Evolutionary conservation across 495 filamentous ascomycete species (phyloP).

Genomic region (Penicillium soppii): DNA sequence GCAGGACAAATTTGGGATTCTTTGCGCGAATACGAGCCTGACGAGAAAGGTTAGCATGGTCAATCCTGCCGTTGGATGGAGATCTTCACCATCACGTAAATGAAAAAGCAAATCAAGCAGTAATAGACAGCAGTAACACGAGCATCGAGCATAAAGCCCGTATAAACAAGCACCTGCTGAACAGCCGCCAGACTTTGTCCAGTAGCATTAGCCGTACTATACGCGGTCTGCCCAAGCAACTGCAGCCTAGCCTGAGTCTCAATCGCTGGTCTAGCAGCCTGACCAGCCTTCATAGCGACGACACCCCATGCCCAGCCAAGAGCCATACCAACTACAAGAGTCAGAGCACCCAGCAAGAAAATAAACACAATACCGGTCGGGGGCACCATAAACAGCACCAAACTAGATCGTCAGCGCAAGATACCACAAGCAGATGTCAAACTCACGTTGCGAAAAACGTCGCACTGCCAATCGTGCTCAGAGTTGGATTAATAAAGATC

Average conservation of each 20-base stretch:
- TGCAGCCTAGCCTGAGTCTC: slow-evolving; percentile 33
- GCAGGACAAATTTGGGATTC: slow-evolving; percentile 37
- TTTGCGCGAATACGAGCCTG: slow-evolving; percentile 38
- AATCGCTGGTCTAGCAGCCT: slow-evolving; percentile 35
- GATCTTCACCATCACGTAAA: slow-evolving; percentile 35
- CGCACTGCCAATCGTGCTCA: slow-evolving; percentile 27
- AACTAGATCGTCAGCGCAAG: slow-evolving; percentile 16
- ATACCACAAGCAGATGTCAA: not conserved
- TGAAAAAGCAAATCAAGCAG: slow-evolving; percentile 34
- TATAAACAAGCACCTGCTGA: slow-evolving; percentile 29
- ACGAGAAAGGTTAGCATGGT: not conserved
- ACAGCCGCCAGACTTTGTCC: slow-evolving; percentile 21
- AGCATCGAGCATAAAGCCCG: slow-evolving; percentile 42
- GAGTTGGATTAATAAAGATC: slow-evolving; percentile 38
- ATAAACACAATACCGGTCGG: slow-evolving; percentile 39
- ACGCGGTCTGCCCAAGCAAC: slow-evolving; percentile 32
- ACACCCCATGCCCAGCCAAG: slow-evolving; percentile 45
- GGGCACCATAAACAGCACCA: slow-evolving; percentile 38
- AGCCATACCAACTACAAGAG: slow-evolving; percentile 37
- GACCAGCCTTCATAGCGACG: slow-evolving; percentile 40
- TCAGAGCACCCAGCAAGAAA: slow-evolving; percentile 32
- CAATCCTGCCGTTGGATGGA: not conserved
- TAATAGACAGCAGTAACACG: slow-evolving; percentile 37
- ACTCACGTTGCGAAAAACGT: slow-evolving; percentile 34
- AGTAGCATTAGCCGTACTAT: slow-evolving; percentile 32